A percentile compares a stretch with the other conserved stretches of the same genome.
Evolutionary conservation across 345 rosid species (phyloP).

Genomic region (Hevea brasiliensis): DNA sequence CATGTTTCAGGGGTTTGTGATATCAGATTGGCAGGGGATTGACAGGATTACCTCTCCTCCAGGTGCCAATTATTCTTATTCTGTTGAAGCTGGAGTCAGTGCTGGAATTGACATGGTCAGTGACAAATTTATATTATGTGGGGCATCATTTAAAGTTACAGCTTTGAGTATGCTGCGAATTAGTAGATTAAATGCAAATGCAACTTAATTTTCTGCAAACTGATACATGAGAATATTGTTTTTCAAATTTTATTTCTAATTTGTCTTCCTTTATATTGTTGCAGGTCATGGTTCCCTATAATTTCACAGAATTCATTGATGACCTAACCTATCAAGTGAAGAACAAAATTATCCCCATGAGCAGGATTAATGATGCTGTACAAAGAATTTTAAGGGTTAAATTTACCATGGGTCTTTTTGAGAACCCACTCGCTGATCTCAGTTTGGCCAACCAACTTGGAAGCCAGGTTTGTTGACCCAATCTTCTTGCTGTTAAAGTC

Average conservation of each 20-base stretch:
- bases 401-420: conserved; percentile 30
- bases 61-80: conserved; percentile 28
- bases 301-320: conserved; percentile 26
- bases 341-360: conserved; percentile 26
- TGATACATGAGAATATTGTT: background rate
- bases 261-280: background rate
- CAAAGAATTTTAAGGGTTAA: conserved; percentile 29
- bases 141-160: too few species aligned
- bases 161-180: conserved; percentile 1
- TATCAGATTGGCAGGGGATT: conserved; percentile 35
- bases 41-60: conserved; percentile 35
- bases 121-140: background rate
- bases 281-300: conserved; percentile 33
- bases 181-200: background rate
- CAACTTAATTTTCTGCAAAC: background rate
- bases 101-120: conserved; percentile 37
- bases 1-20: conserved; percentile 26
- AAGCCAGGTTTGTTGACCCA: conserved; percentile 24
- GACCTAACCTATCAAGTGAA: conserved; percentile 25
- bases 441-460: conserved; percentile 28
- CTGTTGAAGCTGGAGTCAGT: conserved; percentile 28
- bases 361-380: conserved; percentile 33
- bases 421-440: conserved; percentile 26
- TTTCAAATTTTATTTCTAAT: background rate
- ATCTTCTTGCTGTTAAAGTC: background rate